A percentile compares a stretch with the other conserved stretches of the same genome.
These are phyloP conservation scores for Melanogaster broomeanus DNA, from an alignment of 768 basidiomycete genomes.

Conservation along the genomic window DNA sequence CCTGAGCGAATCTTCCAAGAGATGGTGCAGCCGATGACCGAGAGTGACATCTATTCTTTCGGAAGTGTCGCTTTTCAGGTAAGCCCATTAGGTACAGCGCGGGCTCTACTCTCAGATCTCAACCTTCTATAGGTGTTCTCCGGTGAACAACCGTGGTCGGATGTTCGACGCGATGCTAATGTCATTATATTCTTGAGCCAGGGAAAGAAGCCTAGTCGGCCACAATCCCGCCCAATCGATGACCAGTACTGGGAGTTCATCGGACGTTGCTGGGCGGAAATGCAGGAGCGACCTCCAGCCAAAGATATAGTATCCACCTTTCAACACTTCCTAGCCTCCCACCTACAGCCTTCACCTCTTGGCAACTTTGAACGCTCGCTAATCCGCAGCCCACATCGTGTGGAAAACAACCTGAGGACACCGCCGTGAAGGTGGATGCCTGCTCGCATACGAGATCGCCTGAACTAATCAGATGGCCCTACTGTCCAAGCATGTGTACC, in stretches of 20 bases:
- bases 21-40: background rate
- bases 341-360: background rate
- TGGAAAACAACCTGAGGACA: too few species aligned
- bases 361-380: too few species aligned
- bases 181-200: conserved; percentile 6
- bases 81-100: background rate
- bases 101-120: background rate
- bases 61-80: too few species aligned
- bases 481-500: too few species aligned
- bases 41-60: conserved; percentile 20
- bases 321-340: background rate
- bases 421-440: too few species aligned
- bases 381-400: too few species aligned
- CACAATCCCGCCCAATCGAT: background rate
- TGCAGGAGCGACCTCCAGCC: background rate
- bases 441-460: too few species aligned
- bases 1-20: conserved; percentile 35
- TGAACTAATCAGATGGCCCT: too few species aligned
- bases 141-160: too few species aligned
- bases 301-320: too few species aligned
- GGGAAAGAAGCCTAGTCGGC: conserved; percentile 2
- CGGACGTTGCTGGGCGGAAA: conserved; percentile 4
- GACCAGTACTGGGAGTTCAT: conserved; percentile 9
- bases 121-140: conserved; percentile 23
- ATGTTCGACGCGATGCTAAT: background rate